phyloP scores from a whole-genome alignment of 2,329 filamentous ascomycete species.

The Endothia cerciana region DNA sequence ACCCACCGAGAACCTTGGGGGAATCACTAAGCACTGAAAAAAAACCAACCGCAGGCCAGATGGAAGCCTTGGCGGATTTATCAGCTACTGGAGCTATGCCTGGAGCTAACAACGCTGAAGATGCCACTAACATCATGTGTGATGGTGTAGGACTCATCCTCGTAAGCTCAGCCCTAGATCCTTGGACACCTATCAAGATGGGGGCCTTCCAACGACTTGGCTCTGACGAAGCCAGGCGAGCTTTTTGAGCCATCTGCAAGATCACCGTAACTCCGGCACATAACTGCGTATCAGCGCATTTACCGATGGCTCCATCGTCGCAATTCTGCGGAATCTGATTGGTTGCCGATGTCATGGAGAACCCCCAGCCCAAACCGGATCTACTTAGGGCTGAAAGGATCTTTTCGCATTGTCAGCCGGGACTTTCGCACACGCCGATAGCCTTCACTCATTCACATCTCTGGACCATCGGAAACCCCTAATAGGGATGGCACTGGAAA shows the following conservation, averaged over 20 bases:
- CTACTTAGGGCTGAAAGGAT: conserved; percentile 16
- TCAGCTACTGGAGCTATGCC: conserved; percentile 11
- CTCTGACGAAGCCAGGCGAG: conserved; percentile 14
- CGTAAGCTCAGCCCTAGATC: neutral
- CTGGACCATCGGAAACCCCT: neutral
- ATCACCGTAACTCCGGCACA: conserved; percentile 13
- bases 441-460: neutral
- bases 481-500: neutral
- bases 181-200: neutral
- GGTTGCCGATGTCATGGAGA: conserved; percentile 3
- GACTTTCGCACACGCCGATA: neutral
- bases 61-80: conserved; percentile 11
- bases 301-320: neutral
- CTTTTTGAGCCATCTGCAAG: neutral
- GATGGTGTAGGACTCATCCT: neutral
- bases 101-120: neutral
- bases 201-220: neutral
- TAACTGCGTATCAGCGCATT: conserved; percentile 10
- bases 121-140: neutral
- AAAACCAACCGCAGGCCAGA: no score
- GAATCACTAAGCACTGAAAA: conserved; percentile 9
- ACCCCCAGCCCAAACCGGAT: neutral
- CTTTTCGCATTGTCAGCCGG: neutral
- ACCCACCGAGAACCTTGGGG: neutral
- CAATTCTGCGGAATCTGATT: neutral